Conservation (phyloP, 2,329 filamentous ascomycete genomes). For the Cylindrodendrum hubeiense region DNA sequence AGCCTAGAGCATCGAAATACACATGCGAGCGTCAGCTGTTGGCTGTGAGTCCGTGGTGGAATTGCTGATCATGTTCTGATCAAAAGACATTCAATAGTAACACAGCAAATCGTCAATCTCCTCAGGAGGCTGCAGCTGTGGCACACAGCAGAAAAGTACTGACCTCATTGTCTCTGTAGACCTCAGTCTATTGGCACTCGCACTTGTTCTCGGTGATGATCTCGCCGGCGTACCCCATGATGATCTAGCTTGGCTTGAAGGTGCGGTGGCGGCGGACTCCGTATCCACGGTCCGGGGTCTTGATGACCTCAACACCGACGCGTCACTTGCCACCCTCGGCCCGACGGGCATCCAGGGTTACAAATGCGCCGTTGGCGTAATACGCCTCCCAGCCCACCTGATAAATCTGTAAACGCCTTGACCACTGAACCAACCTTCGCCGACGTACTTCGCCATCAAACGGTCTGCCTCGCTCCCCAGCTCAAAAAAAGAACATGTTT, state of each 20-base stretch:
- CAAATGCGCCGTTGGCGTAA: constrained; percentile 91
- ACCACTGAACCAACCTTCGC: too few relatives aligned
- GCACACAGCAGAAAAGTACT: constrained; percentile 44
- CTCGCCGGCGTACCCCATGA: constrained; percentile 98
- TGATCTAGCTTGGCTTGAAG: constrained; percentile 92
- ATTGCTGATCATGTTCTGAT: constrained; percentile 98
- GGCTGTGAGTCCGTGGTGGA: constrained; percentile 82
- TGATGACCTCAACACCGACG: constrained; percentile 94
- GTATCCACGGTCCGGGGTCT: constrained; percentile 88
- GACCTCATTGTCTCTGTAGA: constrained; percentile 94
- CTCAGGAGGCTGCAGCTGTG: not conserved
- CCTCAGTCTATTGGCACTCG: constrained; percentile 90
- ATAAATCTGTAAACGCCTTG: too few relatives aligned
- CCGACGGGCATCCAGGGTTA: constrained; percentile 79
- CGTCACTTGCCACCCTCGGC: constrained; percentile 87
- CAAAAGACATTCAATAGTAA: constrained; percentile 98
- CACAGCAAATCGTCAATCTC: constrained; percentile 71
- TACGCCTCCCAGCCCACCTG: constrained; percentile 33
- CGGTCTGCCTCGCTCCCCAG: too few relatives aligned
- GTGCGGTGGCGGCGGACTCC: constrained; percentile 91
- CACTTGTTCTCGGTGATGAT: constrained; percentile 97
- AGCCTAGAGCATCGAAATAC: too few relatives aligned
- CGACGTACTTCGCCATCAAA: too few relatives aligned
- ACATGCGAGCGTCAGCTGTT: too few relatives aligned
- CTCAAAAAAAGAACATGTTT: too few relatives aligned